Conservation (phyloP, 1,284 basidiomycete species). For the Irpex sp. region DNA sequence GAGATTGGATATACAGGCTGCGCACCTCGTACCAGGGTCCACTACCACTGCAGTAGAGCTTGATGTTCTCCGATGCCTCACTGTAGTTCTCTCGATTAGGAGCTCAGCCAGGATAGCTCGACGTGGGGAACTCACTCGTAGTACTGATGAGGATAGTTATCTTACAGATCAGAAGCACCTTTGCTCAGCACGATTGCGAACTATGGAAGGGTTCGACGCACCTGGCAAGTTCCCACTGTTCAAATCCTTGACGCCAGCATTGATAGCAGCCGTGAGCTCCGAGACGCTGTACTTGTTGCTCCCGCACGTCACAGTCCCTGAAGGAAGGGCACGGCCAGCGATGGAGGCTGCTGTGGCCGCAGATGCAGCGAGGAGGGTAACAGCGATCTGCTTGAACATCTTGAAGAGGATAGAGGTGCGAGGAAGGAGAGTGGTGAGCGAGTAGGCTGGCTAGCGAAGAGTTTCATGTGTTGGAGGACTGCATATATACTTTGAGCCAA, state of each 20-base stretch:
- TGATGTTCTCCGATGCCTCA: slow-evolving; percentile 15
- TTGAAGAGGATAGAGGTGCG: too few relatives aligned
- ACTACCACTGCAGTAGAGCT: slow-evolving; percentile 15
- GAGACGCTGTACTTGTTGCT: slow-evolving; percentile 21
- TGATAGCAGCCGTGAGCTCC: slow-evolving; percentile 22
- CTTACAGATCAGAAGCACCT: background rate
- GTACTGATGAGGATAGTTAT: slow-evolving; percentile 20
- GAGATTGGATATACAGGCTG: background rate
- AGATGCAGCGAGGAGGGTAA: too few relatives aligned
- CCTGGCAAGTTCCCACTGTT: slow-evolving; percentile 18
- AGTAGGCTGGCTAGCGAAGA: too few relatives aligned
- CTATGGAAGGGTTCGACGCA: slow-evolving; percentile 1
- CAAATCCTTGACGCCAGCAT: slow-evolving; percentile 20
- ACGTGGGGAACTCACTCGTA: slow-evolving; percentile 10
- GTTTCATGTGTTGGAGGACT: too few relatives aligned
- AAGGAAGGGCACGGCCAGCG: slow-evolving; percentile 17
- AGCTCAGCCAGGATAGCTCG: background rate
- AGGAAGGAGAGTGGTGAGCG: too few relatives aligned
- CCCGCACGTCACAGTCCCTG: slow-evolving; percentile 26
- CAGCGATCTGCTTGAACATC: too few relatives aligned
- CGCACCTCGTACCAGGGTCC: slow-evolving; percentile 17
- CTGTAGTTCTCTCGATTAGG: background rate
- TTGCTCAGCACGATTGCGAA: too few relatives aligned
- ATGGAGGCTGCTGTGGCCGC: background rate
- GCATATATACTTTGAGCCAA: too few relatives aligned